phyloP scores from a whole-genome alignment of 2,329 filamentous ascomycete species.

The Orbilia quercus region DNA sequence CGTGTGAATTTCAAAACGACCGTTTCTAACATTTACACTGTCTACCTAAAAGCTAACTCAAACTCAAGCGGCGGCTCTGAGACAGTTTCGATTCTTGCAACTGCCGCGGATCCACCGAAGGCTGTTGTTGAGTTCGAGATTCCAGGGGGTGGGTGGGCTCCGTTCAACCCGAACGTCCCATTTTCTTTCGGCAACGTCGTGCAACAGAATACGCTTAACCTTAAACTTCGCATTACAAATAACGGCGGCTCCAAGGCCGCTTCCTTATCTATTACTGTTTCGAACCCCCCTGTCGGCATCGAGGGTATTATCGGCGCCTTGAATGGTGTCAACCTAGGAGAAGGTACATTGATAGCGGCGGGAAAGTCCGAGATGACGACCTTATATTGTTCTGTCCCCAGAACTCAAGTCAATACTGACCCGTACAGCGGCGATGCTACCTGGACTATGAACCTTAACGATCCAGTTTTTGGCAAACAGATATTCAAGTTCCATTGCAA shows the following conservation, averaged over 20 bases:
- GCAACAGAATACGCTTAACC: constrained; percentile 66
- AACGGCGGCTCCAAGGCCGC: constrained; percentile 62
- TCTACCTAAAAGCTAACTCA: constrained; percentile 66
- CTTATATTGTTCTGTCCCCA: constrained; percentile 70
- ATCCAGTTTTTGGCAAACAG: constrained; percentile 68
- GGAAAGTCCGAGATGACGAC: constrained; percentile 68
- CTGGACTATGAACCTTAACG: constrained; percentile 72
- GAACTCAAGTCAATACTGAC: constrained; percentile 70
- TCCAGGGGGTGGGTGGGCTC: constrained; percentile 66
- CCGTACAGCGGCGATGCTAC: constrained; percentile 66
- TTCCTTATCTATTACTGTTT: constrained; percentile 69
- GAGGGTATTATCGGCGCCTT: constrained; percentile 67
- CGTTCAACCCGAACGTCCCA: constrained; percentile 64
- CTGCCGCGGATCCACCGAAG: constrained; percentile 66
- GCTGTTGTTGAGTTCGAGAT: constrained; percentile 70
- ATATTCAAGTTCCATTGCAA: constrained; percentile 68
- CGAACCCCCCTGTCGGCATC: constrained; percentile 68
- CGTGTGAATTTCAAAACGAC: constrained; percentile 67
- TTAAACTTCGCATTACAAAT: constrained; percentile 70
- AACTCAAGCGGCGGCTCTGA: constrained; percentile 67
- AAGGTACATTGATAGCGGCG: constrained; percentile 68
- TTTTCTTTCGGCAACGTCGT: constrained; percentile 71
- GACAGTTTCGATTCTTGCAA: constrained; percentile 66
- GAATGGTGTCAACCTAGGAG: constrained; percentile 68
- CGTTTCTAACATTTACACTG: constrained; percentile 66